Percentiles rank a stretch among this genome's conserved stretches.
phyloP scores from a whole-genome alignment of 192 early-diverging fungal species.

The Podila epigama region DNA sequence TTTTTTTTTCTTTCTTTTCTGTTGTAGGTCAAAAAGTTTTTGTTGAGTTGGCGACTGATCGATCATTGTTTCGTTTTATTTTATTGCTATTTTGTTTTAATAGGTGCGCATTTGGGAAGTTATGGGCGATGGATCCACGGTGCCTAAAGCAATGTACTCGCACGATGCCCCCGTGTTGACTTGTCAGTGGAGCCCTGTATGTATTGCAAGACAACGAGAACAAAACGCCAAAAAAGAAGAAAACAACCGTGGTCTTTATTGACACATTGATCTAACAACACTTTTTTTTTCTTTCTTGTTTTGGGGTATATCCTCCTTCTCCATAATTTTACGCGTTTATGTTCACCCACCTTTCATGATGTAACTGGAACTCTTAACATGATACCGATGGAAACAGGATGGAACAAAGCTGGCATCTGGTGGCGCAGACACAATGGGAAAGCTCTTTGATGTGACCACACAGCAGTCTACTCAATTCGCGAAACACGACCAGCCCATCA shows the following conservation, averaged over 20 bases:
- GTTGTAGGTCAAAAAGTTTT: too few relatives aligned
- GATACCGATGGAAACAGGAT: conserved; percentile 62
- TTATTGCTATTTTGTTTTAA: not conserved
- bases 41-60: too few relatives aligned
- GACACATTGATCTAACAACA: not conserved
- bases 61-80: too few relatives aligned
- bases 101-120: conserved; percentile 96
- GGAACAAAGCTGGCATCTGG: conserved; percentile 90
- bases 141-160: conserved; percentile 82
- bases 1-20: not conserved
- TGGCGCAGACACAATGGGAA: conserved; percentile 89
- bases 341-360: too few relatives aligned
- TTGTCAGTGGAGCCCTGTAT: conserved; percentile 84
- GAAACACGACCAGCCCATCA: conserved; percentile 90
- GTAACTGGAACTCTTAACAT: too few relatives aligned
- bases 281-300: not conserved
- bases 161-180: conserved; percentile 89
- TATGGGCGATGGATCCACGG: conserved; percentile 76
- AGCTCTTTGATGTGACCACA: conserved; percentile 84
- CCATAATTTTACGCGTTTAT: not conserved
- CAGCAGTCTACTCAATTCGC: conserved; percentile 88
- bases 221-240: not conserved
- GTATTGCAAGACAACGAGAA: not conserved
- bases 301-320: not conserved
- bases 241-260: not conserved